phyloP scores from a whole-genome alignment of 257 asterid genomes.

The Penstemon barbatus region DNA sequence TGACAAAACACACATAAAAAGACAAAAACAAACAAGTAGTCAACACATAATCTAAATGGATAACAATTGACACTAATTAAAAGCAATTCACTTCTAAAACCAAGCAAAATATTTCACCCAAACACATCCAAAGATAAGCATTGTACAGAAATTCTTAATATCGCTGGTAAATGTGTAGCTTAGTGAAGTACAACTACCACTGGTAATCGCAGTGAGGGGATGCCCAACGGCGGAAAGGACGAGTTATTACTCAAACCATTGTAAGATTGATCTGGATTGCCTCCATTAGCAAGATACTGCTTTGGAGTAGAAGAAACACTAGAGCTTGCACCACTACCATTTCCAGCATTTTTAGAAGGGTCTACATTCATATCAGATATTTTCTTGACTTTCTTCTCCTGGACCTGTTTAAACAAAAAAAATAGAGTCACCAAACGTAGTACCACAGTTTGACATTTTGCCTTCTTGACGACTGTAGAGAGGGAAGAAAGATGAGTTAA shows the following conservation, averaged over 20 bases:
- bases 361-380: constrained; percentile 78
- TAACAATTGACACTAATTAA: constrained; percentile 11
- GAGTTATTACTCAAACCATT: constrained; percentile 56
- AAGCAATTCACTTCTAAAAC: constrained; percentile 18
- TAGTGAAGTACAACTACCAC: constrained; percentile 83
- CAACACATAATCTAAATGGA: constrained; percentile 4
- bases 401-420: constrained; percentile 69
- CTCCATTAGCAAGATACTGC: constrained; percentile 64
- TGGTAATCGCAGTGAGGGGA: constrained; percentile 77
- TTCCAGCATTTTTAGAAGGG: constrained; percentile 61
- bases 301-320: constrained; percentile 63
- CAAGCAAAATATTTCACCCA: neutral
- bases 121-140: neutral
- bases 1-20: constrained; percentile 19
- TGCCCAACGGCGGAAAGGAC: constrained; percentile 70
- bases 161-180: constrained; percentile 29
- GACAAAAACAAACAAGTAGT: neutral
- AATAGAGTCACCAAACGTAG: constrained; percentile 13
- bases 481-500: neutral
- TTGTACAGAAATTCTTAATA: neutral
- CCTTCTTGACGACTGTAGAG: neutral
- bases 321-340: constrained; percentile 64
- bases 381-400: constrained; percentile 96
- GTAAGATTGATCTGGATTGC: constrained; percentile 53
- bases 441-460: neutral